Evolutionary conservation across 2,329 filamentous ascomycete species (phyloP).

Genomic region (Epichloe brachyelytri): DNA sequence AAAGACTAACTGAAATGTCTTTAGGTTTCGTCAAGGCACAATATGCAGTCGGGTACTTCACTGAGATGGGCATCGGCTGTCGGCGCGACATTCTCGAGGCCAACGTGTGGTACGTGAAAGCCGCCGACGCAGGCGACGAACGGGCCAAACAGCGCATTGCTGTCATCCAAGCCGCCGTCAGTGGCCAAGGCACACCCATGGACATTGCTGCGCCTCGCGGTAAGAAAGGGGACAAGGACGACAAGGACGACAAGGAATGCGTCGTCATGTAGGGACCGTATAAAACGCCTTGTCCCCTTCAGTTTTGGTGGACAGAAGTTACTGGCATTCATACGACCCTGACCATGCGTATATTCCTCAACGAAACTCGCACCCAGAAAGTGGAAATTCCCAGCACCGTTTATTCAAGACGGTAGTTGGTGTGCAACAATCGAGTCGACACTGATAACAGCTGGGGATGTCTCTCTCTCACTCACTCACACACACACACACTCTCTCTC

Average conservation of each 20-base stretch:
- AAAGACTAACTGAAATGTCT: neutral
- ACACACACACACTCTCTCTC: no score
- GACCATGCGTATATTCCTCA: neutral
- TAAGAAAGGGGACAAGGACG: constrained; percentile 37
- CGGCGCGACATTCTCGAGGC: constrained; percentile 89
- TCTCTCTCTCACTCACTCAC: no score
- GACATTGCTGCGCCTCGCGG: constrained; percentile 39
- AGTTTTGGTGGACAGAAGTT: neutral
- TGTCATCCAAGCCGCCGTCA: constrained; percentile 74
- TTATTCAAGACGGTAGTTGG: no score
- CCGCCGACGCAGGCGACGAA: constrained; percentile 83
- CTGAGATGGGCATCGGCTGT: constrained; percentile 95
- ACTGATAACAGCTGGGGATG: no score
- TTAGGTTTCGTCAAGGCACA: constrained; percentile 62
- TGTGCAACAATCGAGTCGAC: no score
- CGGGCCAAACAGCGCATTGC: constrained; percentile 76
- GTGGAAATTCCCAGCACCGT: no score
- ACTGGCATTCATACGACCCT: neutral
- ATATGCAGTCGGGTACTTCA: constrained; percentile 93
- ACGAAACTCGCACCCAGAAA: no score
- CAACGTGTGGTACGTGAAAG: constrained; percentile 96
- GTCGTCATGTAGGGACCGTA: constrained; percentile 36
- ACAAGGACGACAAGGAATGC: constrained; percentile 45
- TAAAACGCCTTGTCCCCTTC: neutral
- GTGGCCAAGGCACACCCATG: constrained; percentile 40